Conservation (phyloP, 2,329 filamentous ascomycete species). For the Botrytis fabae region DNA sequence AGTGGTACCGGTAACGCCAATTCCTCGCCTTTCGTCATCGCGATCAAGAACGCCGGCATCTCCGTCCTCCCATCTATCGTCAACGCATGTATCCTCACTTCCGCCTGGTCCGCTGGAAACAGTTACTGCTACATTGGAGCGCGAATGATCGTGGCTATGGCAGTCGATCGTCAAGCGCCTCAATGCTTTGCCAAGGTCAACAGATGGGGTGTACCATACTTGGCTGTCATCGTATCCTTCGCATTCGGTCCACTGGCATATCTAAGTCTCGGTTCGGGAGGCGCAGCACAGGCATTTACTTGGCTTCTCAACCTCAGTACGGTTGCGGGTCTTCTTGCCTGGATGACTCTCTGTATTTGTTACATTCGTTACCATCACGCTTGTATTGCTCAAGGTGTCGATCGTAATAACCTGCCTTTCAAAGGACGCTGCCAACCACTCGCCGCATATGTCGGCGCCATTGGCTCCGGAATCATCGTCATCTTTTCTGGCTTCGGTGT, state of each 20-base stretch:
- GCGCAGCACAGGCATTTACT: constrained; percentile 55
- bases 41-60: constrained; percentile 67
- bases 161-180: constrained; percentile 67
- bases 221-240: constrained; percentile 54
- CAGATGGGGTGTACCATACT: constrained; percentile 56
- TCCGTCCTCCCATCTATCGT: constrained; percentile 67
- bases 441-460: constrained; percentile 46
- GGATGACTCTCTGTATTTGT: constrained; percentile 60
- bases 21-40: constrained; percentile 69
- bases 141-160: constrained; percentile 68
- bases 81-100: constrained; percentile 67
- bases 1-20: constrained; percentile 46
- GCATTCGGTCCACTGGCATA: constrained; percentile 54
- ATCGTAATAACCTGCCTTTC: constrained; percentile 54
- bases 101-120: constrained; percentile 62
- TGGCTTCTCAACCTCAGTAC: constrained; percentile 66
- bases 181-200: constrained; percentile 57
- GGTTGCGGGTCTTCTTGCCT: constrained; percentile 63
- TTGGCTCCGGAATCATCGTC: constrained; percentile 50
- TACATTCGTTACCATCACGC: constrained; percentile 59
- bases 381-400: constrained; percentile 56
- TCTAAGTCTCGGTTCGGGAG: constrained; percentile 59
- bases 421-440: constrained; percentile 56
- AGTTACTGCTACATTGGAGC: constrained; percentile 65
- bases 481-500: constrained; percentile 69